Percentiles rank a stretch among this genome's conserved stretches.
Evolutionary conservation across 148 eudicot species (phyloP).

Genomic region (Arbutus unedo): DNA sequence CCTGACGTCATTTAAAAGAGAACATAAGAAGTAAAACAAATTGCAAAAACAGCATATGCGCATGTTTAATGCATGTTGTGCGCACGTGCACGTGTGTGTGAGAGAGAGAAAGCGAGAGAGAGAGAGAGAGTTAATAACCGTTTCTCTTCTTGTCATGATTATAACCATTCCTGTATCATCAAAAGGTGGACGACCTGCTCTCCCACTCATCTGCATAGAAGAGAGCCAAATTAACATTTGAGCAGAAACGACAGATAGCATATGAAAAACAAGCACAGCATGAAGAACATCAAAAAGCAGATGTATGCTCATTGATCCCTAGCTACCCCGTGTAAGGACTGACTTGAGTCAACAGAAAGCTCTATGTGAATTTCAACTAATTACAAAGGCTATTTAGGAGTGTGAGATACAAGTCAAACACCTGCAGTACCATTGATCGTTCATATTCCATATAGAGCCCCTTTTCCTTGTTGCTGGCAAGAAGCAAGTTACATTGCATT

Average conservation of each 20-base stretch:
- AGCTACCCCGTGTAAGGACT: background rate
- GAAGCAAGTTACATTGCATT: conserved; percentile 24
- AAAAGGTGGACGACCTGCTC: conserved; percentile 99
- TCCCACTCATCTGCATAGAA: conserved; percentile 81
- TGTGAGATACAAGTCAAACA: conserved; percentile 16
- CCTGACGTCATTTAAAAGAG: conserved; percentile 41
- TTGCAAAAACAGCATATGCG: background rate
- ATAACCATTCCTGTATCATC: conserved; percentile 96
- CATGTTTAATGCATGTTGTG: background rate
- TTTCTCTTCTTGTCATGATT: conserved; percentile 96
- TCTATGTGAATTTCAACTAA: background rate
- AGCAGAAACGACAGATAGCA: background rate
- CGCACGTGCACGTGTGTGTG: background rate
- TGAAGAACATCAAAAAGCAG: background rate
- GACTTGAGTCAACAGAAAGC: background rate
- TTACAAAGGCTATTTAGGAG: background rate
- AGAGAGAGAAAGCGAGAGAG: conserved; percentile 2
- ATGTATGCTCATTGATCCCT: background rate
- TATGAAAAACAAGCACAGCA: background rate
- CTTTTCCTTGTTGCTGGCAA: conserved; percentile 83
- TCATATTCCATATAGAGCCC: conserved; percentile 90
- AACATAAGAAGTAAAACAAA: background rate
- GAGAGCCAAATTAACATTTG: conserved; percentile 9
- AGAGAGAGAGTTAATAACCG: conserved; percentile 41
- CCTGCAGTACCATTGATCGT: conserved; percentile 85